Base-by-base conservation (phyloP, 306 rosid species). In the Betula pendula region DNA sequence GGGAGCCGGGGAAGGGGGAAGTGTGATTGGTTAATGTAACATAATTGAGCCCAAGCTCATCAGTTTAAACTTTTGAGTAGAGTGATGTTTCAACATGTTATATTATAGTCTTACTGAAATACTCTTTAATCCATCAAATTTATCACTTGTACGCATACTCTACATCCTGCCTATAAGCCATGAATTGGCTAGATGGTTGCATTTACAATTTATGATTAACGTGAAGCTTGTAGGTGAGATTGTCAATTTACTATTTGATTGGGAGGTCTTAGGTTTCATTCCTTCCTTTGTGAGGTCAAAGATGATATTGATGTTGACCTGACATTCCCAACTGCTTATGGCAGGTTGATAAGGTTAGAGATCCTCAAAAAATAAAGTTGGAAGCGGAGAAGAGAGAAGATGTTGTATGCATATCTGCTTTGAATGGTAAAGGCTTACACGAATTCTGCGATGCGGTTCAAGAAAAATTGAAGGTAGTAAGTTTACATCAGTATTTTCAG, bases 371-470 rank as follows among this genome's bases (percentile, higher is more conserved):
- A 73, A 55, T 89, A 25, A 89, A 84, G 82, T 77, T 70, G 71
- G 97, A 95, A 79, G 97, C 97, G 33, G 88, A 85, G 75, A 78
- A 84, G 83, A 89, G 92, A 89, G 92, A 73, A 12, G 96, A 90
- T 78, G 89, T 91, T 65, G 89, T 89, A 35, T 96, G 98, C 85
- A 81, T 91, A 80, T 95, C 97, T 82, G 99, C 99, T 20, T 71
- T 91, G 71, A 89, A 65, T 60, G 97, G 94, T 13, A 85, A 88
- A 40, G 97, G 98, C 60, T 52, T 96, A 83, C 75, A 79, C 42
- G 89, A 91, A 71, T 96, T 92, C 77, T 91, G 98, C 59, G 29
- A 86, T 79, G 92, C 92, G 24, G 92, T 95, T 78, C 97, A 91
- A 77, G 93, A 90, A 66, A 89, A 81, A 85, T 74, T 95, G 63